phyloP scores from a whole-genome alignment of 2,329 filamentous ascomycete species.

The Pseudogymnoascus pannorum region DNA sequence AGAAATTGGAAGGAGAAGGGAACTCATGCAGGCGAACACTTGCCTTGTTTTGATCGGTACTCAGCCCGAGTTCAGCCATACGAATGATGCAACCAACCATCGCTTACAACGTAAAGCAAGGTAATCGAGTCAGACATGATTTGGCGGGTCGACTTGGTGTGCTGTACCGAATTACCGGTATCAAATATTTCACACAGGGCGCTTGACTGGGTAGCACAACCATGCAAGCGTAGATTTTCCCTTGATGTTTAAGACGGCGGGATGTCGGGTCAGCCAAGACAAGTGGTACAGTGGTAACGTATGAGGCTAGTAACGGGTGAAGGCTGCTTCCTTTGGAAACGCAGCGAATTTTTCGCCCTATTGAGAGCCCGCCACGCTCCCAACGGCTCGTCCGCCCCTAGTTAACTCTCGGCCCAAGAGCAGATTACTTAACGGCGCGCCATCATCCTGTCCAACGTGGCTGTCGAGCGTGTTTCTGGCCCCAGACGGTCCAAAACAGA shows the following conservation, averaged over 20 bases:
- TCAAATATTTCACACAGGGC: conserved; percentile 1
- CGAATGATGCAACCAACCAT: conserved; percentile 4
- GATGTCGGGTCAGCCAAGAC: conserved; percentile 1
- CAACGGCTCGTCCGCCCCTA: neutral
- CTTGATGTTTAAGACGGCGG: conserved; percentile 2
- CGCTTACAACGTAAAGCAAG: conserved; percentile 1
- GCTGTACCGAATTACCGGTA: conserved; percentile 7
- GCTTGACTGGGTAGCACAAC: conserved; percentile 3
- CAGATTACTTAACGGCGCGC: conserved; percentile 4
- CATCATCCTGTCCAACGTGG: neutral
- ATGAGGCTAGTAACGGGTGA: conserved; percentile 5
- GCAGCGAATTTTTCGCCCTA: conserved; percentile 2
- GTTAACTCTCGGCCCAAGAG: neutral
- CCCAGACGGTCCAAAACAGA: neutral
- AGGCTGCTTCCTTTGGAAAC: conserved; percentile 5
- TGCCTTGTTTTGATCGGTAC: conserved; percentile 3
- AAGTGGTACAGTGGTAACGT: neutral
- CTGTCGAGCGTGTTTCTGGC: neutral
- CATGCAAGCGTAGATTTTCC: conserved; percentile 5
- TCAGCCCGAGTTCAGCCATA: neutral
- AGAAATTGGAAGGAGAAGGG: neutral
- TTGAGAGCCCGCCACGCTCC: neutral
- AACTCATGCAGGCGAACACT: conserved; percentile 4
- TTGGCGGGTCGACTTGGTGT: conserved; percentile 2
- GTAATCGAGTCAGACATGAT: conserved; percentile 1